phyloP scores from a whole-genome alignment of 2,329 filamentous ascomycete species.

The Nemania diffusa region DNA sequence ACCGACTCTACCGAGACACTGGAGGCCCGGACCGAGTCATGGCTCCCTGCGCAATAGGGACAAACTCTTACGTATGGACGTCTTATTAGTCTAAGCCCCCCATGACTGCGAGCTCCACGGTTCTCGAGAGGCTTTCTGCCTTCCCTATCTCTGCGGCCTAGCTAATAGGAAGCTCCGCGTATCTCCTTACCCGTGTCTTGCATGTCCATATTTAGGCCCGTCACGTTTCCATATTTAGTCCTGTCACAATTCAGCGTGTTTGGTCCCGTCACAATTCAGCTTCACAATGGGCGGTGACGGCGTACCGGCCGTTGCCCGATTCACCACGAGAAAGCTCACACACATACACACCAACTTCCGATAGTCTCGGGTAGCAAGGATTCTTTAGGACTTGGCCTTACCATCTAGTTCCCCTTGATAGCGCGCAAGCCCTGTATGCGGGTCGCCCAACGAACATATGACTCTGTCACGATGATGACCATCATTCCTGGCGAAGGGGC shows the following conservation, averaged over 20 bases:
- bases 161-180: constrained; percentile 24
- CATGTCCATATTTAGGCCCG: constrained; percentile 11
- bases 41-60: background rate
- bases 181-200: constrained; percentile 26
- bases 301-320: constrained; percentile 26
- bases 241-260: too few relatives aligned
- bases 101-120: constrained; percentile 1
- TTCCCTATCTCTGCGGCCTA: constrained; percentile 20
- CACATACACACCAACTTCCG: constrained; percentile 14
- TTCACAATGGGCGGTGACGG: constrained; percentile 19
- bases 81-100: constrained; percentile 18
- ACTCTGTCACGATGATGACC: constrained; percentile 21
- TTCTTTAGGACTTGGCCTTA: constrained; percentile 15
- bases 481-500: constrained; percentile 21
- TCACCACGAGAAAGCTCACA: constrained; percentile 16
- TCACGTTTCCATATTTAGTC: constrained; percentile 25
- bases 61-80: too few relatives aligned
- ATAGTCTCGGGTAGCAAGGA: constrained; percentile 31
- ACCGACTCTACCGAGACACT: constrained; percentile 1
- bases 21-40: constrained; percentile 11
- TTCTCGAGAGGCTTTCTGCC: constrained; percentile 20
- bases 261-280: constrained; percentile 30
- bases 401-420: background rate
- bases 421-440: constrained; percentile 26
- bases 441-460: constrained; percentile 25